Base-by-base conservation (phyloP, 345 rosid genomes). In the Moricandia moricandioides region DNA sequence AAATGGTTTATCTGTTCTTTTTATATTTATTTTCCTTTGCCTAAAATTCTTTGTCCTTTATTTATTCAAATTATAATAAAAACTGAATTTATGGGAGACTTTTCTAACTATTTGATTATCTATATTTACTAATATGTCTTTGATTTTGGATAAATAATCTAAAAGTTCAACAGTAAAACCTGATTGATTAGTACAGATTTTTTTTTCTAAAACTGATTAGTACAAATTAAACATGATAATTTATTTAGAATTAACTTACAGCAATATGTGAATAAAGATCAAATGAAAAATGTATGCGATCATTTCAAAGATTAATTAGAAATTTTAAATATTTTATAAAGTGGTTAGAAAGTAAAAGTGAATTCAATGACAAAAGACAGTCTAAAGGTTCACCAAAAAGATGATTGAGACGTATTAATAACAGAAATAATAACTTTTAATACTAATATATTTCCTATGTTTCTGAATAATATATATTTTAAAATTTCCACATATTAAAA, bases 1-100 rank as follows among this genome's bases (percentile, higher is more conserved):
- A 68, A 26, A 52, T 75, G 54, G 18, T 39, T 39, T 52, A 58
- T 37, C 57, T 61, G 62, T 75, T 14, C 57, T 51, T 51, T 69
- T 61, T 21, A 5, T 29, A 13, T 30, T 30, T 65, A 52, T 39
- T 4, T 13, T 45, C n/a, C 43, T 17, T 71, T 21, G 7, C 45
- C 45, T 39, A 60, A 10, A 60, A 31, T 16, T 65, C 27, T 54
- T 72, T 14, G 1, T 33, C 30, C 17, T 58, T 74, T 57, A 13
- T 7, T 57, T 17, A 18, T 11, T 65, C 7, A 39, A 51, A 7
- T 11, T 29, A 27, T 7, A 51, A 21, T 29, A 58, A 2, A 27
- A 13, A 21, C 24, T 21, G 24, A 21, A 21, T 2, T 2, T 2
- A 21, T 21, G 24, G 24, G 24, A n/a, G 24, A 21, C 2, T 21